phyloP scores from a whole-genome alignment of 148 eudicot species.

The Vaccinium darrowii region DNA sequence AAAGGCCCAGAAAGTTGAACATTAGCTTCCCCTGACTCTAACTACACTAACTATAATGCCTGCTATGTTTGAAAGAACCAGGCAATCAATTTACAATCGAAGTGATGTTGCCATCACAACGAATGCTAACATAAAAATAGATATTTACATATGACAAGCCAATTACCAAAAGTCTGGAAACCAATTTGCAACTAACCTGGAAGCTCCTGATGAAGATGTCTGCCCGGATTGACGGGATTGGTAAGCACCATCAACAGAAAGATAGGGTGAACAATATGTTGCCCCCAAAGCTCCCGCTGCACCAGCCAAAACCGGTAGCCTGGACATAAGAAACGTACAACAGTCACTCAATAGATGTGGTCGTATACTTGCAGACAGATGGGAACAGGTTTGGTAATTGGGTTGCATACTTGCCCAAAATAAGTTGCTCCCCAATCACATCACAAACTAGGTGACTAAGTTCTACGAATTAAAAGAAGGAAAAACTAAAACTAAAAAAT shows the following conservation, averaged over 20 bases:
- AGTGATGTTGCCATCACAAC: not conserved
- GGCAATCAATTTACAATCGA: not conserved
- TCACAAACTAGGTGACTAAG: not conserved
- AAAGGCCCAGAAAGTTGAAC: constrained; percentile 12
- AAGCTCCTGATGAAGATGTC: constrained; percentile 51
- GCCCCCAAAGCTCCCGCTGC: constrained; percentile 89
- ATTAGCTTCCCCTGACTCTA: not conserved
- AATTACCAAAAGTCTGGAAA: not conserved
- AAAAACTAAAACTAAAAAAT: not conserved
- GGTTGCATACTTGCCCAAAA: not conserved
- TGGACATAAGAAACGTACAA: constrained; percentile 23
- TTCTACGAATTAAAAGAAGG: not conserved
- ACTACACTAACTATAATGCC: no score
- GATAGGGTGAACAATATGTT: constrained; percentile 70
- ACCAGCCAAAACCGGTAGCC: constrained; percentile 87
- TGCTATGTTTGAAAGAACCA: not conserved
- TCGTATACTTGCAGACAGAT: not conserved
- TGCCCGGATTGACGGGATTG: constrained; percentile 70
- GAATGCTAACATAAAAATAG: not conserved
- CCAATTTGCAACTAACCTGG: constrained; percentile 43
- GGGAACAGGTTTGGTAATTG: not conserved
- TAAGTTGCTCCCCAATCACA: not conserved
- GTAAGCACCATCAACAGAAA: constrained; percentile 70
- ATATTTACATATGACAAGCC: not conserved
- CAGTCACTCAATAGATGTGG: not conserved